Conservation (phyloP, 2,329 filamentous ascomycete genomes). For the Colletotrichum lindemuthianum region DNA sequence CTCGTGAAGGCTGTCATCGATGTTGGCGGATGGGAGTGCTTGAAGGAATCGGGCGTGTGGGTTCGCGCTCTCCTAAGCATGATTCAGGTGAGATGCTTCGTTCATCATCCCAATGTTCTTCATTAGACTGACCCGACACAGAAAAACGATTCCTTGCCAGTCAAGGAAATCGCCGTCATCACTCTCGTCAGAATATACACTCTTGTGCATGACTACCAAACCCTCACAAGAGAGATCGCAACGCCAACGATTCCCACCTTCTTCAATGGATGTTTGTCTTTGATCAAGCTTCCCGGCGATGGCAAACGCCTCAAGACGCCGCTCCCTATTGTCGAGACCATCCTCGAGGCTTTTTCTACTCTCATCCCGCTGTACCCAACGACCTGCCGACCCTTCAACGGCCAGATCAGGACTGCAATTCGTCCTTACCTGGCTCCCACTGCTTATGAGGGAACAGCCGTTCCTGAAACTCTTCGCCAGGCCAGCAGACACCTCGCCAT, state of each 20-base stretch:
- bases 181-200: conserved; percentile 85
- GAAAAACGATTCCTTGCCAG: conserved; percentile 80
- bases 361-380: conserved; percentile 85
- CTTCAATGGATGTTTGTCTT: conserved; percentile 76
- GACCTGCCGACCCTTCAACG: conserved; percentile 80
- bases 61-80: conserved; percentile 79
- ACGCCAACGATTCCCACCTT: conserved; percentile 83
- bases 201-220: conserved; percentile 83
- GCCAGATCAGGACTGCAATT: conserved; percentile 72
- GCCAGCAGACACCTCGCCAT: conserved; percentile 74
- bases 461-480: conserved; percentile 63
- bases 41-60: conserved; percentile 80
- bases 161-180: conserved; percentile 81
- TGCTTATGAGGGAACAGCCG: conserved; percentile 57
- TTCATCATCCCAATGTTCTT: not conserved
- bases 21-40: conserved; percentile 83
- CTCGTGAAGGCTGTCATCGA: conserved; percentile 85
- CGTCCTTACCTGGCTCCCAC: conserved; percentile 73
- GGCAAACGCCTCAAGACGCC: conserved; percentile 53
- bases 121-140: conserved; percentile 48
- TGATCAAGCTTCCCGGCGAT: conserved; percentile 60
- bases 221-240: conserved; percentile 85
- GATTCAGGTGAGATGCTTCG: conserved; percentile 66
- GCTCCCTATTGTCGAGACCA: conserved; percentile 67
- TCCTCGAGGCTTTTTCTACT: conserved; percentile 76